Evolutionary conservation across 2,329 filamentous ascomycete genomes (phyloP), one percentile per base, ranked within the genome.

Genomic region (Botrytis paeoniae): DNA sequence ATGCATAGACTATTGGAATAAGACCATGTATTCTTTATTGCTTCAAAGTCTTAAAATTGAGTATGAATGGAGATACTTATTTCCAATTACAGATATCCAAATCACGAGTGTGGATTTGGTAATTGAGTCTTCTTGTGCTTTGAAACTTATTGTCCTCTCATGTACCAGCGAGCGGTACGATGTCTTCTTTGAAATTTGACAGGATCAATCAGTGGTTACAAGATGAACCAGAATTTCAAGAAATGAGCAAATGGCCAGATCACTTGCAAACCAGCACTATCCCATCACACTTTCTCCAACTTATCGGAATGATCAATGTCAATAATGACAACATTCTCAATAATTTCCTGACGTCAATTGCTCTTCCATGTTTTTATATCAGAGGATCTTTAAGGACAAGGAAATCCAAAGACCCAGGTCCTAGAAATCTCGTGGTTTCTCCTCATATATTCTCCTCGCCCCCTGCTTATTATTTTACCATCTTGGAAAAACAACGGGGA

Each of bases 281-380:
- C 43, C n/a, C 63, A 51, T 66, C 32, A n/a, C 29, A 16, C 32
- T 66, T 39, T 37, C 63, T 51, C 43, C 29, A 35, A 65, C 43
- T 48, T 43, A 48, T 37, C 6, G 20, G 3, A 29, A 41, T 12
- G 20, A 35, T 66, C 43, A 14, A 9, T 51, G 10, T 37, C 43
- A n/a, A 48, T 10, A 45, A 51, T 32, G 35, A 65, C 43, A 65
- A 65, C 29, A 48, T 29, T 25, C 25, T 22, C 20, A 7, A 41
- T n/a, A 48, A 66, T 66, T 37, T 51, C 63, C 63, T 66, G 63
- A 66, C 63, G 63, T 51, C 63, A 65, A 65, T 12, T 45, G 22
- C 20, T 18, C 41, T 65, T 65, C 62, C 62, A 48, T 65, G 41
- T 65, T 48, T 45, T 14, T 37, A 65, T 37, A n/a, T 37, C 43